Percentiles rank a stretch among this genome's conserved stretches.
Conservation (phyloP, 495 filamentous ascomycete genomes). For the Chlorociboria aeruginascens region DNA sequence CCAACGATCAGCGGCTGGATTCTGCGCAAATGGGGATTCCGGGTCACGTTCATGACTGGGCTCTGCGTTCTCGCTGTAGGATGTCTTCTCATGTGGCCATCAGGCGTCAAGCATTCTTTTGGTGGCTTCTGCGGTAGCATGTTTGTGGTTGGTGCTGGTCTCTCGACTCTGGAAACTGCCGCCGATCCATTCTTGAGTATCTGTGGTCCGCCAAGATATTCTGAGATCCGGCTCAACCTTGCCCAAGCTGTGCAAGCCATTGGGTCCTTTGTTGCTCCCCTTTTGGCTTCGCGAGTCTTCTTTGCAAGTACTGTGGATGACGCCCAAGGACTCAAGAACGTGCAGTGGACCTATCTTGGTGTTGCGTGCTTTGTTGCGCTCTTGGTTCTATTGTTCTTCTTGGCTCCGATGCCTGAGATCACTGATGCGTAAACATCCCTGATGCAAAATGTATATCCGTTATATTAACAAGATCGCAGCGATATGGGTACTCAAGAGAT, state of each 20-base stretch:
- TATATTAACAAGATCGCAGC: not conserved
- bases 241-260: slow-evolving; percentile 58
- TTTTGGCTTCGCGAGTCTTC: slow-evolving; percentile 58
- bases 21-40: slow-evolving; percentile 37
- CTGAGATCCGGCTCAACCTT: slow-evolving; percentile 59
- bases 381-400: slow-evolving; percentile 52
- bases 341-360: slow-evolving; percentile 66
- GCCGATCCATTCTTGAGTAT: slow-evolving; percentile 45
- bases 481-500: slow-evolving; percentile 51
- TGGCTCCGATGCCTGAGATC: slow-evolving; percentile 58
- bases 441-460: not conserved
- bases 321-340: slow-evolving; percentile 37
- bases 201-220: slow-evolving; percentile 57
- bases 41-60: slow-evolving; percentile 45
- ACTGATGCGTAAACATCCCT: slow-evolving; percentile 39
- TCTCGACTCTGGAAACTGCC: slow-evolving; percentile 60
- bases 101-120: slow-evolving; percentile 45
- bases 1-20: slow-evolving; percentile 46
- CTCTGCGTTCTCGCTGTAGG: slow-evolving; percentile 44
- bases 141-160: slow-evolving; percentile 59
- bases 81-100: slow-evolving; percentile 49
- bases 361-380: slow-evolving; percentile 58
- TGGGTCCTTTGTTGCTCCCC: slow-evolving; percentile 48
- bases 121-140: slow-evolving; percentile 59
- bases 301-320: slow-evolving; percentile 41